Base-by-base conservation (phyloP, 1,139 yeast species). In the Pichia sp. region DNA sequence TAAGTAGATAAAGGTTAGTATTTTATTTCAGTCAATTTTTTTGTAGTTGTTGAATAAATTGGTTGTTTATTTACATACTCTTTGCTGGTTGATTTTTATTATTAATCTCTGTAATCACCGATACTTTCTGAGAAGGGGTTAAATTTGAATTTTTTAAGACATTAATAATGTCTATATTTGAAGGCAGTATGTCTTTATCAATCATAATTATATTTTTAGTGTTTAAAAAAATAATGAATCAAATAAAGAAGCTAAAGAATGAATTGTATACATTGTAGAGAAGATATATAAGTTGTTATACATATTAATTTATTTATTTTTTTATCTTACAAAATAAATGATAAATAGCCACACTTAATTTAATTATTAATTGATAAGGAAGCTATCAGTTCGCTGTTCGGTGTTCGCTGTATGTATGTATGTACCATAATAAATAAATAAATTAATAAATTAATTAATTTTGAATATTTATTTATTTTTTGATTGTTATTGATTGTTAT, bases 21-120 rank as follows among this genome's bases (percentile, higher is more conserved):
- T 26, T 18, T 34, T 30, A 34, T 10, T 31, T 7, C 18, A 18
- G 18, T 18, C 18, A 18, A 18, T 18, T 18, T 18, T 18, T 18
- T 18, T 18, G 18, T 18, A 18, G 18, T 18, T 18, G 18, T 18
- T 18, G 28, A 7, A 34, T 9, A 34, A 4, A 5, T n/a, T 28
- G 7, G 7, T 25, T 6, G 5, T 7, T 26, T 7, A n/a, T 4
- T 5, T 37, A 55, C 62, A 41, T 55, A 59, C 62, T 60, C 43
- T 61, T 62, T 30, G 61, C 43, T 9, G 62, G 57, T 33, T 61
- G 62, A 42, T 54, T 57, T 39, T 58, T 60, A 49, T 49, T 50
- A 44, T 55, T 59, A 3, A 53, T 41, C 18, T 57, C 62, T 18
- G 57, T 45, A 25, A 54, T 53, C 6, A 52, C 53, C 2, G 57